Evolutionary conservation across 2,329 filamentous ascomycete species (phyloP).

Genomic region (Chalaropsis ovoidea): DNA sequence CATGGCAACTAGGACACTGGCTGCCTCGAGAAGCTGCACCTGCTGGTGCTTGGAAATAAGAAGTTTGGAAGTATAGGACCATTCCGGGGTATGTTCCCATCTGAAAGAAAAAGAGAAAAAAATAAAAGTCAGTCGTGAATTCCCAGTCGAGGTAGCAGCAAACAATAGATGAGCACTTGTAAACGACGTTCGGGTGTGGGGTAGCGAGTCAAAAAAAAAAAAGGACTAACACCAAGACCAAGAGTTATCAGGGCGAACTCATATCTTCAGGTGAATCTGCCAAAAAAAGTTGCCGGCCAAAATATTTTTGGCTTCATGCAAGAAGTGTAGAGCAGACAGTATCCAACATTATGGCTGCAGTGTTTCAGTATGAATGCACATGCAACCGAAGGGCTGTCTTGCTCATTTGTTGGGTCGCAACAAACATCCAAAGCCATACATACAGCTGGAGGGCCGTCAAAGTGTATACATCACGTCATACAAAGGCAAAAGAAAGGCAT

Average conservation of each 20-base stretch:
- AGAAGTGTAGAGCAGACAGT: conserved; percentile 2
- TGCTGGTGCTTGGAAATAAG: conserved; percentile 99
- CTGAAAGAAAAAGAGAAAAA: conserved; percentile 43
- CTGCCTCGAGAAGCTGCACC: conserved; percentile 91
- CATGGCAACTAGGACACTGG: conserved; percentile 92
- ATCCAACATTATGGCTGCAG: conserved; percentile 6
- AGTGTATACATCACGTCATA: background rate
- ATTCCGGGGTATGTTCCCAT: conserved; percentile 99
- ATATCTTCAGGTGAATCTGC: background rate
- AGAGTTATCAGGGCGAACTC: background rate
- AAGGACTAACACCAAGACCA: background rate
- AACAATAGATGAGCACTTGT: background rate
- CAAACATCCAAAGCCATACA: background rate
- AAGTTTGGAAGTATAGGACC: conserved; percentile 92
- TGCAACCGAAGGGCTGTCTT: conserved; percentile 4
- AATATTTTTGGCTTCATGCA: background rate
- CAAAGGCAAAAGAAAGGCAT: background rate
- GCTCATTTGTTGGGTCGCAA: background rate
- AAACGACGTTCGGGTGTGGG: background rate
- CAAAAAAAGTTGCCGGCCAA: background rate
- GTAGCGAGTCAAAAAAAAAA: background rate
- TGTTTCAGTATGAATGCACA: background rate
- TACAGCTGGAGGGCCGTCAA: background rate
- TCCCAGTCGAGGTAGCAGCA: conserved; percentile 29
- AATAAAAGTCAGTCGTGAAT: conserved; percentile 31